Evolutionary conservation across 1,139 yeast genomes (phyloP).

Genomic region (Eremothecium coryli): DNA sequence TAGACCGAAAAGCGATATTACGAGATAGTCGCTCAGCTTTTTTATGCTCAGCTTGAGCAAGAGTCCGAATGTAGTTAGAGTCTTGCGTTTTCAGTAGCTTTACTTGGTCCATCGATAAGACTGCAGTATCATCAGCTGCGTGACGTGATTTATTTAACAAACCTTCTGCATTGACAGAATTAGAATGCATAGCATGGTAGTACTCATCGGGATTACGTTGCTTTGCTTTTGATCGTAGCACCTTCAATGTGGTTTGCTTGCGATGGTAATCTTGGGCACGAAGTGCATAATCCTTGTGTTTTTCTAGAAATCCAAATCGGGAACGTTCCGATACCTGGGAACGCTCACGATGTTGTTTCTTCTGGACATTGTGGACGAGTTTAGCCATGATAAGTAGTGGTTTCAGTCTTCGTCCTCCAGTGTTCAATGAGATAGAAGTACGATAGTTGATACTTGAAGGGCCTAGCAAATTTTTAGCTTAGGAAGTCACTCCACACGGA

Average conservation of each 20-base stretch:
- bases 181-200: slow-evolving; percentile 81
- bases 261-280: slow-evolving; percentile 85
- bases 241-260: slow-evolving; percentile 76
- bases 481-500: no score
- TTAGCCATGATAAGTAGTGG: slow-evolving; percentile 47
- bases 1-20: slow-evolving; percentile 44
- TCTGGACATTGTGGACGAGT: slow-evolving; percentile 80
- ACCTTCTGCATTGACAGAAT: slow-evolving; percentile 59
- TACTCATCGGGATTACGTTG: slow-evolving; percentile 91
- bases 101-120: slow-evolving; percentile 62
- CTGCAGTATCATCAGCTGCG: slow-evolving; percentile 35
- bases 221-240: slow-evolving; percentile 61
- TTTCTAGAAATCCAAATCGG: slow-evolving; percentile 76
- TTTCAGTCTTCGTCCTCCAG: no score
- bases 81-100: slow-evolving; percentile 84
- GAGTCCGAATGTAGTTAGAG: slow-evolving; percentile 69
- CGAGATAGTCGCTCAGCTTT: slow-evolving; percentile 55
- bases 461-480: no score
- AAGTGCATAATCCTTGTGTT: slow-evolving; percentile 86
- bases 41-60: slow-evolving; percentile 58
- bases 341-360: slow-evolving; percentile 92
- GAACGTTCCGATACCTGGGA: slow-evolving; percentile 71
- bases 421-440: no score
- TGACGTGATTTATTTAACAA: slow-evolving; percentile 59
- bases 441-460: no score